Evolutionary conservation across 306 rosid species (phyloP), one percentile per base, ranked within the genome.

Genomic region (Geum urbanum): DNA sequence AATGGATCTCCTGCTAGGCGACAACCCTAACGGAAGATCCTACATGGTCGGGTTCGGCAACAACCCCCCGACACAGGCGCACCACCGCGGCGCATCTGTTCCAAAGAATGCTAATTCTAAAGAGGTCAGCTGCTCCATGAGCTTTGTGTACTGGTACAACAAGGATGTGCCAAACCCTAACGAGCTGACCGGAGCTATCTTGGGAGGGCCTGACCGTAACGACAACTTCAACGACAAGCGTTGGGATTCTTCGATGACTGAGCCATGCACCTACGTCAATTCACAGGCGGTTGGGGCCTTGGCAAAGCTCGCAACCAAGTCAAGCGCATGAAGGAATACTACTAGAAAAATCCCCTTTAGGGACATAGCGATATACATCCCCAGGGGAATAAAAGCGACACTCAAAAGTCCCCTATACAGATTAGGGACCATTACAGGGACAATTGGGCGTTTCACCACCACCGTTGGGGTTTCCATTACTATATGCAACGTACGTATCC

Each of bases 41-140:
- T 88, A 84, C 74, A 92, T 92, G 97, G 98, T 92, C 1, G 98
- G 94, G 18, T 90, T 78, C 41, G 98, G 98, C 6, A 71, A 43
- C 43, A 82, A 85, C 61, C 80, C 98, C 5, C 97, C 96, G 43
- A 55, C 4, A 12, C 97, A 88, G 66, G 88, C 98, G 12, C 98
- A 94, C 77, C 97, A 94, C 32, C 84, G 99, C 57, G 97, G 99
- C 0, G 91, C 97, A 0, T 94, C 97, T 0, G 87, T 94, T 55
- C 95, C 92, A 0, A 55, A 2, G 43, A 2, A 75, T 58, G 0
- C 66, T 0, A 4, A 13, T 4, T 18, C 46, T 5, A 16, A 43
- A 15, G 19, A 11, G 22, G 65, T 85, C 1, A 50, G 1, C 56
- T 90, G 98, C 63, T 32, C 81, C 14, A 13, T 35, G 82, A 85